phyloP scores from a whole-genome alignment of 106 monocot species.

The Dioscorea dumetorum region DNA sequence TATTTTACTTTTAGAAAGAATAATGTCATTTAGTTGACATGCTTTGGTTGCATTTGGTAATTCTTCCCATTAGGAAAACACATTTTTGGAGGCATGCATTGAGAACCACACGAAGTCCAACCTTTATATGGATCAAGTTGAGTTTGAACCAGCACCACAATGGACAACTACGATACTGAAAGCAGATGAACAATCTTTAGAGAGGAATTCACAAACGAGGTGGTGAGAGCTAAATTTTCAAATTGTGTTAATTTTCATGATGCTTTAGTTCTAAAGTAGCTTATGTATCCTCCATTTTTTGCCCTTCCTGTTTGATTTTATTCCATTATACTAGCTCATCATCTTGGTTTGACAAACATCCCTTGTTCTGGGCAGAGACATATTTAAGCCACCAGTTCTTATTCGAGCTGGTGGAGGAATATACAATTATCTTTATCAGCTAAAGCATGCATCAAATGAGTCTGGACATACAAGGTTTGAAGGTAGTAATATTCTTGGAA shows the following conservation, averaged over 20 bases:
- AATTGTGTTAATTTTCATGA: too few relatives aligned
- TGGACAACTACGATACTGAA: constrained; percentile 72
- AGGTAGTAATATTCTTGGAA: constrained; percentile 87
- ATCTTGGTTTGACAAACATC: too few relatives aligned
- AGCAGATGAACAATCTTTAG: constrained; percentile 51
- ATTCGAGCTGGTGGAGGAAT: constrained; percentile 92
- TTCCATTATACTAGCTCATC: too few relatives aligned
- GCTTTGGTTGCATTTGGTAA: too few relatives aligned
- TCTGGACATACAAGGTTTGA: constrained; percentile 52
- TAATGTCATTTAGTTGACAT: too few relatives aligned
- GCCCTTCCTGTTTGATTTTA: too few relatives aligned
- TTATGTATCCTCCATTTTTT: too few relatives aligned
- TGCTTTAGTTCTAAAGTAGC: too few relatives aligned
- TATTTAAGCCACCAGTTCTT: constrained; percentile 63
- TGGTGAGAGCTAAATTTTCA: constrained; percentile 16
- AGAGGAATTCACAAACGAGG: constrained; percentile 40
- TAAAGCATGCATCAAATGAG: constrained; percentile 36
- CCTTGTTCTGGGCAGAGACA: constrained; percentile 29
- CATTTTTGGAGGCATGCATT: constrained; percentile 91
- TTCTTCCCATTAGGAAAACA: constrained; percentile 48
- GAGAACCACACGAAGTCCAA: constrained; percentile 98
- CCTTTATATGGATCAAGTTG: constrained; percentile 98
- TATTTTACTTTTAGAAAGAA: too few relatives aligned
- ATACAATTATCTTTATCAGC: constrained; percentile 85
- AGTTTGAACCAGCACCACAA: constrained; percentile 75